Percentiles rank a stretch among this genome's conserved stretches.
These are phyloP conservation scores for Starmera stellimalicola DNA, from an alignment of 1,139 yeast genomes.

Conservation along the genomic window DNA sequence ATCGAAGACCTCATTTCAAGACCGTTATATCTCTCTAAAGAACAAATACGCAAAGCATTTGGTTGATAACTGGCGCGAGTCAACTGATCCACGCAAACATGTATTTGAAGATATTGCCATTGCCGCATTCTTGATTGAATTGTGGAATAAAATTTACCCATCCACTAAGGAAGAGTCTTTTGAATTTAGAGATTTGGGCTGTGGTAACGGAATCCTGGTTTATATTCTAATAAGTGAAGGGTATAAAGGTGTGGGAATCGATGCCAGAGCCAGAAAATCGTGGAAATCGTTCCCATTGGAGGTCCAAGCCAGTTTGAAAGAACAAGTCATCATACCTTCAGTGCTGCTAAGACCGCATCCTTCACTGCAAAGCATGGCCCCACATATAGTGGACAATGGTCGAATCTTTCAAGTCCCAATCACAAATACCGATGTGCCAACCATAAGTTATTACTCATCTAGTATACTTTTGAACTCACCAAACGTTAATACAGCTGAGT, in stretches of 20 bases:
- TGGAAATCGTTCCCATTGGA: conserved; percentile 67
- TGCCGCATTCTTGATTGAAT: conserved; percentile 88
- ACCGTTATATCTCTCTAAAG: conserved; percentile 70
- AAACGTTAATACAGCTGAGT: conserved; percentile 57
- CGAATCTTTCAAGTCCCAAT: conserved; percentile 47
- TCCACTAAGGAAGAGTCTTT: conserved; percentile 31
- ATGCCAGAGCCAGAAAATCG: conserved; percentile 82
- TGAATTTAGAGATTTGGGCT: conserved; percentile 83
- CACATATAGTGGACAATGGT: conserved; percentile 50
- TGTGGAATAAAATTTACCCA: conserved; percentile 61
- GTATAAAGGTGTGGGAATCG: conserved; percentile 74
- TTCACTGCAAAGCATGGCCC: conserved; percentile 40
- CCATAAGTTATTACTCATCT: conserved; percentile 20
- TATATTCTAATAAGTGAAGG: conserved; percentile 74
- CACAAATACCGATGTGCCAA: conserved; percentile 19
- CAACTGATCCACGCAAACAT: conserved; percentile 91
- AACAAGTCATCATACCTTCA: conserved; percentile 75
- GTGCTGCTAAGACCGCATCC: conserved; percentile 63
- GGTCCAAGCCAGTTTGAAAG: conserved; percentile 49
- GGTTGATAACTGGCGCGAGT: conserved; percentile 84
- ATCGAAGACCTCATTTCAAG: conserved; percentile 74
- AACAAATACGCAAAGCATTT: conserved; percentile 69
- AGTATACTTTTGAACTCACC: conserved; percentile 40
- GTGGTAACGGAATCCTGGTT: conserved; percentile 89
- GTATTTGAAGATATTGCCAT: conserved; percentile 95